Base-by-base conservation (phyloP, 2,329 filamentous ascomycete genomes). In the Aspergillus ruber region DNA sequence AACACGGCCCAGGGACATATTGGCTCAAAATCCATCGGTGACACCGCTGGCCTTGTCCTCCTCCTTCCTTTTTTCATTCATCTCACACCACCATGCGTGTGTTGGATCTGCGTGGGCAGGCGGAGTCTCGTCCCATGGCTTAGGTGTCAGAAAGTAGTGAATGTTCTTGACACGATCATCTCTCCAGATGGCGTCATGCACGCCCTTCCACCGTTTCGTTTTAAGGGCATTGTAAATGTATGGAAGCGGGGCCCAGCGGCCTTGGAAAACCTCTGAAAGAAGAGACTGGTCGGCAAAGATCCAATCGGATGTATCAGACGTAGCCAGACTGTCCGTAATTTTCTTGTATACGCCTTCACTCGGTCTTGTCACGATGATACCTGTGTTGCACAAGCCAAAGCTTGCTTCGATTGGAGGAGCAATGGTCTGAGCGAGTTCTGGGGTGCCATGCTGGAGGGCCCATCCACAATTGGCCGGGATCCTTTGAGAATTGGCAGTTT, bases 161-260 rank as follows among this genome's bases (percentile, higher is more conserved):
- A 54, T 47, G 29, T 44, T 45, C 20, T 27, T 38, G 6, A 43
- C 51, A 41, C 48, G 47, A 6, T 32, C 21, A 48, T 52, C 51
- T 32, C 42, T 21, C 50, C 50, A 54, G 41, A 54, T 52, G 2
- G 23, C 39, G 21, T 44, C 49, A 42, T 54, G 50, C 45, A 54
- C 50, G 13, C 54, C 50, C 54, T 75, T 63, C 65, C 69, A 72
- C 45, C 78, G 64, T 63, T 81, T 50, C 42, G 78, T 80, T 69
- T 80, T 81, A 46, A 82, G 62, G 48, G 78, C 79, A 59, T 82
- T 82, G 64, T 81, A 82, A n/a, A 75, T 73, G 56, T 82, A 82
- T n/a, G 79, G 78, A 49, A 82, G 57, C 3, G 74, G 67, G 3
- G 81, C 76, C 79, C 78, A 81, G 13, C 78, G 69, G 1, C 73